A percentile compares a stretch with the other conserved stretches of the same genome.
Conservation (phyloP, 352 stramenopile genomes). For the Globisporangium middletonii region DNA sequence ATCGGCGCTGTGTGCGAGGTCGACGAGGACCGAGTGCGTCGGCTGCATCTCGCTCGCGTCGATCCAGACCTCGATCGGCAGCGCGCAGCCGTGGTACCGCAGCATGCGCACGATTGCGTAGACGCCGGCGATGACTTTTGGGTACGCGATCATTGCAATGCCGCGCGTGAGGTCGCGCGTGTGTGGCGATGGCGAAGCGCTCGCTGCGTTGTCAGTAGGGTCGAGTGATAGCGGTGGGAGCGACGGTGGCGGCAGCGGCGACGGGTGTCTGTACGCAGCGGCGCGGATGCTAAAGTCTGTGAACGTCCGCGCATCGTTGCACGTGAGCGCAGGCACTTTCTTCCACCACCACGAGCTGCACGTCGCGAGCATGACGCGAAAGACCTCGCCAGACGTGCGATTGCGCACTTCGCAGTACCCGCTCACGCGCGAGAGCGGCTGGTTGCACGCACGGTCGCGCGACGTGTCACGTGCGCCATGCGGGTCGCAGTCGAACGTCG, state of each 20-base stretch:
- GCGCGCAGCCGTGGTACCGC: constrained; percentile 14
- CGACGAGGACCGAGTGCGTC: constrained; percentile 12
- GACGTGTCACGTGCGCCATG: constrained; percentile 34
- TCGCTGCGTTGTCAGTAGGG: too few relatives aligned
- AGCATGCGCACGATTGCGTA: constrained; percentile 22
- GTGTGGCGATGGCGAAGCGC: background rate
- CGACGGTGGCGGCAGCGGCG: constrained; percentile 4
- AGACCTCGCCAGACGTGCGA: constrained; percentile 35
- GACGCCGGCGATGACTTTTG: constrained; percentile 22
- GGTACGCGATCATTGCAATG: constrained; percentile 21
- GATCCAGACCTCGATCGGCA: constrained; percentile 27
- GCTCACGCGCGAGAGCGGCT: constrained; percentile 34
- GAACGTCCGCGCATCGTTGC: constrained; percentile 47
- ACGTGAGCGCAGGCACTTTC: constrained; percentile 45
- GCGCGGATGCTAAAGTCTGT: constrained; percentile 66
- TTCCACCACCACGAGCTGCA: constrained; percentile 51
- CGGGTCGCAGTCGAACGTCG: constrained; percentile 56
- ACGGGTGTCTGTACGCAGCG: constrained; percentile 29
- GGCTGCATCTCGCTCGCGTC: constrained; percentile 19
- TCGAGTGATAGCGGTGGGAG: background rate
- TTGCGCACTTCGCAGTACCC: constrained; percentile 75
- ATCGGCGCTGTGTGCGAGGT: constrained; percentile 8
- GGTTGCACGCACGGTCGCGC: constrained; percentile 36
- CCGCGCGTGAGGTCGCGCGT: background rate
- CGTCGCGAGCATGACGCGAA: constrained; percentile 67